Evolutionary conservation across 2,329 filamentous ascomycete species (phyloP).

Genomic region (Clonostachys rhizophaga): DNA sequence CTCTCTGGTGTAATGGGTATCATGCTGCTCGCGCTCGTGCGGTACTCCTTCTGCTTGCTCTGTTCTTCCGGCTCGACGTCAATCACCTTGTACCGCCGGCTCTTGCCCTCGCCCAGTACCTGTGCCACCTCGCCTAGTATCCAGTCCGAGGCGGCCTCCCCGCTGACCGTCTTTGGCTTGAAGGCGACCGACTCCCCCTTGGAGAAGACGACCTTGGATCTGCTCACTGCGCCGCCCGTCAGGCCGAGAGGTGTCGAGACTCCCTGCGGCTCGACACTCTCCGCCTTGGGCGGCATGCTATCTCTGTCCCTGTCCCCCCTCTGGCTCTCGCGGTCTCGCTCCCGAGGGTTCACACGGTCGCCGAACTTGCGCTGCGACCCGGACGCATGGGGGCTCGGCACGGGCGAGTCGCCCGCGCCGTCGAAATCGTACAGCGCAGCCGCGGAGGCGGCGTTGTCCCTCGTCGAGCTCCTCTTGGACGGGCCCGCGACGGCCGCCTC

Average conservation of each 20-base stretch:
- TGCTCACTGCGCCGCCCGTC: conserved; percentile 11
- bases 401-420: conserved; percentile 35
- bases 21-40: conserved; percentile 69
- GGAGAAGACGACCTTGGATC: conserved; percentile 51
- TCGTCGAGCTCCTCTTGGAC: conserved; percentile 10
- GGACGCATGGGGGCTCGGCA: conserved; percentile 33
- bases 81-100: conserved; percentile 72
- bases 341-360: conserved; percentile 13
- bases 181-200: conserved; percentile 64
- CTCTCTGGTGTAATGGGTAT: conserved; percentile 64
- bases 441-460: conserved; percentile 10
- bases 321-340: conserved; percentile 20
- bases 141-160: conserved; percentile 52
- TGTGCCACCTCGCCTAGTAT: conserved; percentile 76
- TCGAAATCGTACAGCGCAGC: conserved; percentile 35
- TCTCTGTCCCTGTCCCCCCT: conserved; percentile 35
- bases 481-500: conserved; percentile 9
- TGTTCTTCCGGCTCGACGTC: conserved; percentile 73
- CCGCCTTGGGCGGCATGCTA: conserved; percentile 49
- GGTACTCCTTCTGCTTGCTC: conserved; percentile 63
- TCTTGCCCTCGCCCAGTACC: conserved; percentile 72
- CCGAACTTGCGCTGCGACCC: conserved; percentile 26
- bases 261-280: conserved; percentile 50
- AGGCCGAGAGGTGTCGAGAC: conserved; percentile 5
- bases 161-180: conserved; percentile 48